Percentiles rank a stretch among this genome's conserved stretches.
phyloP scores from a whole-genome alignment of 371 early-diverging fungal species.

The Batrachochytrium dendrobatidis region DNA sequence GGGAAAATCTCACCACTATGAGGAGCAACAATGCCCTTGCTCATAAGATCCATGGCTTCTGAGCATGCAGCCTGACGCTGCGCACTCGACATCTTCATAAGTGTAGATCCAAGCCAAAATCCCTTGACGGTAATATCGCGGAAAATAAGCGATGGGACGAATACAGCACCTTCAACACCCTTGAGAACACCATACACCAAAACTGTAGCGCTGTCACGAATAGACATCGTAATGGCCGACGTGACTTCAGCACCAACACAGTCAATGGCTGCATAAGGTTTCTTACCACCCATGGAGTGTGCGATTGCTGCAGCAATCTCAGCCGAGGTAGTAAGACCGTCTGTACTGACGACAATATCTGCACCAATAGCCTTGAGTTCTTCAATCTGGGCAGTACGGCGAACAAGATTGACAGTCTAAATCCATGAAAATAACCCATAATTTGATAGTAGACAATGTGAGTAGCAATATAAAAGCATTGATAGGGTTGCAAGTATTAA shows the following conservation, averaged over 20 bases:
- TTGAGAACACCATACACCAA: constrained; percentile 3
- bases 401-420: constrained; percentile 10
- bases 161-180: background rate
- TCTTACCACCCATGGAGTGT: background rate
- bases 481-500: no score
- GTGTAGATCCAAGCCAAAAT: background rate
- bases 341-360: constrained; percentile 6
- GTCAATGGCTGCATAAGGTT: constrained; percentile 6
- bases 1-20: background rate
- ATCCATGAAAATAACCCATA: background rate
- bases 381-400: constrained; percentile 3
- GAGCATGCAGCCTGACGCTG: background rate
- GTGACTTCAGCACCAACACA: constrained; percentile 2
- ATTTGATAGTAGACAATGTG: background rate
- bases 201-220: constrained; percentile 1
- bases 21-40: background rate
- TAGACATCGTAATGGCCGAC: background rate
- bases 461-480: no score
- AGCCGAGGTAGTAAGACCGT: background rate
- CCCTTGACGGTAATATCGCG: constrained; percentile 4
- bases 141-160: background rate
- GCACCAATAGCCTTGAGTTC: constrained; percentile 8
- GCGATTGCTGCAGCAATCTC: constrained; percentile 3
- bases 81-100: background rate
- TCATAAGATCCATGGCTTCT: constrained; percentile 2